These are phyloP conservation scores for Starmerella apis DNA, from an alignment of 805 yeast species.

Conservation along the genomic window DNA sequence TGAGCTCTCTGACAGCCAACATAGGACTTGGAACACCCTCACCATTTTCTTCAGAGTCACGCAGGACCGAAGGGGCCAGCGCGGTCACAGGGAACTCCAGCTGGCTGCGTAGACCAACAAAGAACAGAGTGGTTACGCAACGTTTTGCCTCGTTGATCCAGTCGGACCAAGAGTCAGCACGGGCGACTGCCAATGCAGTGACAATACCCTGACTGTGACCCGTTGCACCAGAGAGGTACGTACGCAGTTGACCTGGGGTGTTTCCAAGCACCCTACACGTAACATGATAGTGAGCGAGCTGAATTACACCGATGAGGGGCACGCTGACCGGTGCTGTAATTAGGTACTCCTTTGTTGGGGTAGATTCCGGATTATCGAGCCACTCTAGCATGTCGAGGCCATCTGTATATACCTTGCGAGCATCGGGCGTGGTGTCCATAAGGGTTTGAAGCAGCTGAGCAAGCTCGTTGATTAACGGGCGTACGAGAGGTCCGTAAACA, in stretches of 20 bases:
- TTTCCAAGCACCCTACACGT: slow-evolving; percentile 75
- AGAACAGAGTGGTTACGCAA: slow-evolving; percentile 78
- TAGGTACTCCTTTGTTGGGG: slow-evolving; percentile 83
- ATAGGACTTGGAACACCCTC: slow-evolving; percentile 97
- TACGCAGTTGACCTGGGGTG: slow-evolving; percentile 79
- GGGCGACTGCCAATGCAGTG: slow-evolving; percentile 83
- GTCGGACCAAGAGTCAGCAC: slow-evolving; percentile 72
- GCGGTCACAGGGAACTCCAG: slow-evolving; percentile 87
- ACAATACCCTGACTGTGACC: slow-evolving; percentile 51
- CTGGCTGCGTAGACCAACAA: slow-evolving; percentile 85
- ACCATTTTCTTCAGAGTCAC: slow-evolving; percentile 83
- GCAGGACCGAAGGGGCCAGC: slow-evolving; percentile 82
- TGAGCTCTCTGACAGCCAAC: slow-evolving; percentile 86
- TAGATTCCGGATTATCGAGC: slow-evolving; percentile 73
- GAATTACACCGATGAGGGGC: slow-evolving; percentile 95
- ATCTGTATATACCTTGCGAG: slow-evolving; percentile 82
- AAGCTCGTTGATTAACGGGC: slow-evolving; percentile 59
- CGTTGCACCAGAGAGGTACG: slow-evolving; percentile 40
- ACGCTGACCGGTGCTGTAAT: slow-evolving; percentile 88
- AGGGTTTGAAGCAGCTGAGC: slow-evolving; percentile 58
- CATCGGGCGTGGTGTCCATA: slow-evolving; percentile 61
- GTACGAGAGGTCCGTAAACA: slow-evolving; percentile 62
- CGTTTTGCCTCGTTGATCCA: slow-evolving; percentile 62
- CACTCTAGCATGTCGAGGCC: slow-evolving; percentile 83
- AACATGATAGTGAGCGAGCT: slow-evolving; percentile 83